Base-by-base conservation (phyloP, 441 rosid genomes). In the Pelargonium citronellum region DNA sequence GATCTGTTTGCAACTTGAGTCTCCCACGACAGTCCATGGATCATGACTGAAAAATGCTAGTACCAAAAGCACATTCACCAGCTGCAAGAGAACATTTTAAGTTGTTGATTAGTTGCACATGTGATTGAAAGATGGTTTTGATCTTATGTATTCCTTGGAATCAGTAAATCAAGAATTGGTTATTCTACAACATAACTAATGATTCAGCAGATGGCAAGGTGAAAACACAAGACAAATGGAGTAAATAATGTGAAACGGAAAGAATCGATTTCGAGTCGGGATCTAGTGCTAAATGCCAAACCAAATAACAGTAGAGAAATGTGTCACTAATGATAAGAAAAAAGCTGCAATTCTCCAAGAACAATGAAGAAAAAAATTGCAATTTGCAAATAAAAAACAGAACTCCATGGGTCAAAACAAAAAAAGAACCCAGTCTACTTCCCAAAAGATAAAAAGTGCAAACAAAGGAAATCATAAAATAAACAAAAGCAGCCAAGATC, bases 21-120 rank as follows among this genome's bases (percentile, higher is more conserved):
- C 82, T 75, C 85, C 87, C 79, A 67, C 61, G 75, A 81, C 80
- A 71, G 67, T 74, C 88, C 85, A 84, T 78, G 79, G 83, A 83
- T 79, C 80, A 67, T 77, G 74, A 80, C 80, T 61, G 61, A 84
- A 69, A n/a, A 84, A 78, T 66, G 77, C 87, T 44, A 89, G 86
- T 66, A 89, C 79, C 82, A 90, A 75, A 80, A 91, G 83, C 79
- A 85, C 92, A 83, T 84, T 81, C 88, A 84, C 80, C 64, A 87
- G 66, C 98, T 92, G 86, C 77, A 85, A 80, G 9, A 20, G 60
- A 75, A 75, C 71, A 76, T 11, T 53, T 68, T 13, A 15, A 51
- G 73, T 74, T 53, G 49, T 9, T 22, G 17, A 69, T 71, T 58
- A 67, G 30, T 27, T 27, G 41, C 24, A 19, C 19, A 53, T 53